Base-by-base conservation (phyloP, 2,329 filamentous ascomycete genomes). In the Cyclaneusma minus region DNA sequence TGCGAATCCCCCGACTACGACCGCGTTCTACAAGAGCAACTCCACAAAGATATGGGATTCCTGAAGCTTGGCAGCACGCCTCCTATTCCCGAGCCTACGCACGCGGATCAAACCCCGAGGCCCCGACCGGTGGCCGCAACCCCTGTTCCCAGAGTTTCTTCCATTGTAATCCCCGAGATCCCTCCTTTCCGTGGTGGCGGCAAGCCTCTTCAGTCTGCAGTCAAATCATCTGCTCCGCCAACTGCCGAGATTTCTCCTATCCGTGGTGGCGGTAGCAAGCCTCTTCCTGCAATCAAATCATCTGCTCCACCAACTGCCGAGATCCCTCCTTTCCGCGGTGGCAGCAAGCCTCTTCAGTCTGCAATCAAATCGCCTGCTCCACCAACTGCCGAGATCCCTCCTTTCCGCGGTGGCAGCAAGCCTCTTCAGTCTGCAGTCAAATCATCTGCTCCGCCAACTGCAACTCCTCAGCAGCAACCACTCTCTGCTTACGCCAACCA, bases 11-110 rank as follows among this genome's bases (percentile, higher is more conserved):
- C 61, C 6, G 69, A 73, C 31, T 72, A 73, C 37, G 70, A 76
- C 37, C 56, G 58, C 23, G 60, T 64, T 21, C 45, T 74, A 21
- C 69, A 72, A 33, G 62, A 68, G 20, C 68, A 77, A 43, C 48
- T 78, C n/a, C 67, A 68, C 36, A 61, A 62, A 30, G 71, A 76
- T 34, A 65, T 76, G 54, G 56, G 57, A 16, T 57, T 58, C 36
- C 50, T 76, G 36, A 68, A 63, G 29, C 48, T 76, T 22, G 51
- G 33, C 21, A 28, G 24, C 27, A 21, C 29, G 6, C 25, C 19
- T 27, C 35, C 35, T 31, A 16, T 35, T 24, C 24, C 38, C 29
- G 30, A 37, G 6, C 42, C 42, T 22, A 30, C 33, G 23, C 35
- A 38, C 15, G 24, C 29, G 16, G 27, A 32, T 16, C 35, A 37